Conservation (phyloP, 495 filamentous ascomycete genomes). For the Podospora tetraspora region DNA sequence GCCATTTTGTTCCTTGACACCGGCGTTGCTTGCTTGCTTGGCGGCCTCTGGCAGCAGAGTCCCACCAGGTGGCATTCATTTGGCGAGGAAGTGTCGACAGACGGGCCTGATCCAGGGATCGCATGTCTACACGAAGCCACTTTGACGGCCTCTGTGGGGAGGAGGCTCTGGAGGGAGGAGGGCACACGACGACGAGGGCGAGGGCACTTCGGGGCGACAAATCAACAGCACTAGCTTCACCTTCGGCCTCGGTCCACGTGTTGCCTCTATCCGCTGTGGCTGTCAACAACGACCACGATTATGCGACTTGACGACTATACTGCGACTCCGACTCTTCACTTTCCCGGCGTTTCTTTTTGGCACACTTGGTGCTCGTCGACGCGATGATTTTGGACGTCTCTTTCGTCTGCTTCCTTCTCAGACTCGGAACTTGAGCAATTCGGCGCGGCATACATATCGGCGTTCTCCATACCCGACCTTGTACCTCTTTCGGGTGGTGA, state of each 20-base stretch:
- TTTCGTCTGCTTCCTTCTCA: neutral
- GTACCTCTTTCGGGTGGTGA: neutral
- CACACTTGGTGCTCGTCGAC: neutral
- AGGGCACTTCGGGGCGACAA: neutral
- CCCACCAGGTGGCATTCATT: slow-evolving; percentile 1
- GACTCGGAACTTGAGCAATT: neutral
- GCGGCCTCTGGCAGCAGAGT: neutral
- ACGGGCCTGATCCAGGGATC: slow-evolving; percentile 4
- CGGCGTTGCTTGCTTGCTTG: slow-evolving; percentile 1
- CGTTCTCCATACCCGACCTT: neutral
- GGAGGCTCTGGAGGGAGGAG: neutral
- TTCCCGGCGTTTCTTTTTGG: neutral
- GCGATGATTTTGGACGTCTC: neutral
- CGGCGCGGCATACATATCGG: neutral
- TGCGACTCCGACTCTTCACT: neutral
- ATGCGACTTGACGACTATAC: neutral
- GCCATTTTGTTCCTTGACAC: slow-evolving; percentile 10
- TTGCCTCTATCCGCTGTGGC: neutral
- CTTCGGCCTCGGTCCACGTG: neutral
- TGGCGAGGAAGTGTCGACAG: slow-evolving; percentile 30
- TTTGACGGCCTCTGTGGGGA: neutral
- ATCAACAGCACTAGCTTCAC: neutral
- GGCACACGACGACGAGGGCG: neutral
- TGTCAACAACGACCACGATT: neutral
- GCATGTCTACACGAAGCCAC: slow-evolving; percentile 26